These are phyloP conservation scores for Coelastrella sp. DNA, from an alignment of 139 green algal genomes.

Conservation along the genomic window DNA sequence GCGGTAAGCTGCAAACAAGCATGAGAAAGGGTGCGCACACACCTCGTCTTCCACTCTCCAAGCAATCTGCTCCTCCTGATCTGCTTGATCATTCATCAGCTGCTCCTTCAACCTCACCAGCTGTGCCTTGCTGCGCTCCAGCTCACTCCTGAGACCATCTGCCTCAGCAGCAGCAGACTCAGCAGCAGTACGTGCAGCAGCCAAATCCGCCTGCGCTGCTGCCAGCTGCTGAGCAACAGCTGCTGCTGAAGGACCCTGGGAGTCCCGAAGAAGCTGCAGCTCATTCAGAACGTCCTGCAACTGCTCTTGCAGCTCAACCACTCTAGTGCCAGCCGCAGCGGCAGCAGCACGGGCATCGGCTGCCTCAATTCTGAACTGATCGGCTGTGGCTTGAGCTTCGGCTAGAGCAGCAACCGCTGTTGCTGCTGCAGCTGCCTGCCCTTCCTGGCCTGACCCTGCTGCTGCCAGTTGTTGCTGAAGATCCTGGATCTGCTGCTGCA, in stretches of 20 bases:
- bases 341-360: conserved; percentile 14
- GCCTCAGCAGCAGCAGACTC: conserved; percentile 5
- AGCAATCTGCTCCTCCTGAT: conserved; percentile 40
- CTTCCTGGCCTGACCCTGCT: not conserved
- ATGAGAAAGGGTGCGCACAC: not conserved
- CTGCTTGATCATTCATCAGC: conserved; percentile 45
- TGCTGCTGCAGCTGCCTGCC: not conserved
- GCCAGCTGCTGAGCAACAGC: conserved; percentile 8
- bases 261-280: not conserved
- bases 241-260: not conserved
- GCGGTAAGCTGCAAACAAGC: not conserved
- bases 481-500: not conserved
- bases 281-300: not conserved
- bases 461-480: not conserved
- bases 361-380: not conserved
- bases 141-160: conserved; percentile 20
- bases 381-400: not conserved
- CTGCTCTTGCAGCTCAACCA: not conserved
- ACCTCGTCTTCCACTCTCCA: conserved; percentile 49
- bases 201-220: not conserved
- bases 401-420: conserved; percentile 1
- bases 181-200: conserved; percentile 6
- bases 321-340: not conserved
- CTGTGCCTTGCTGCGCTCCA: conserved; percentile 11
- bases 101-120: conserved; percentile 50